These are phyloP conservation scores for Candida suzukii DNA, from an alignment of 805 yeast genomes.

Conservation along the genomic window DNA sequence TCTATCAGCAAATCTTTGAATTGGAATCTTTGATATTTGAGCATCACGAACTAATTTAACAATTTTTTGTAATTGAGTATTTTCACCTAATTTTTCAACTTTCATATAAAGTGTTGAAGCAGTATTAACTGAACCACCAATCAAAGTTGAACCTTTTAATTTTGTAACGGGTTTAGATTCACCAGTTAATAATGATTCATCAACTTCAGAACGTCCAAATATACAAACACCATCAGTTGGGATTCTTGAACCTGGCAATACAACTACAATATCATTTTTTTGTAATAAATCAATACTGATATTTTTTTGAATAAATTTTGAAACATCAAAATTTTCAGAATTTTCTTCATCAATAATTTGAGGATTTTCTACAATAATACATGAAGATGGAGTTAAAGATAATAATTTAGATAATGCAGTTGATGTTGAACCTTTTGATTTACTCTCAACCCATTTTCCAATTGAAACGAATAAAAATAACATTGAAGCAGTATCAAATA, in stretches of 20 bases:
- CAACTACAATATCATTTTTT: conserved; percentile 63
- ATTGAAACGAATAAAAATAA: conserved; percentile 73
- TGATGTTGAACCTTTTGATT: conserved; percentile 91
- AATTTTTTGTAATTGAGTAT: conserved; percentile 82
- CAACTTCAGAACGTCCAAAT: conserved; percentile 74
- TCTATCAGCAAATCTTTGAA: conserved; percentile 81
- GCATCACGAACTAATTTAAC: conserved; percentile 84
- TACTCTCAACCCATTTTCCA: conserved; percentile 88
- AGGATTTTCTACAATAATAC: conserved; percentile 51
- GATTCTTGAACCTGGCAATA: conserved; percentile 79
- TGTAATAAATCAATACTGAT: conserved; percentile 78
- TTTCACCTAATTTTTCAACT: conserved; percentile 69
- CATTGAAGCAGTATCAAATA: conserved; percentile 87
- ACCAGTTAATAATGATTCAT: conserved; percentile 89
- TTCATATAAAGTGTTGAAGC: conserved; percentile 60
- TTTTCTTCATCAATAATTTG: conserved; percentile 1
- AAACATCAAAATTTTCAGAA: conserved; percentile 5
- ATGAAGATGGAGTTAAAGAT: conserved; percentile 72
- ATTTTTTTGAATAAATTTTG: conserved; percentile 29
- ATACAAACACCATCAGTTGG: conserved; percentile 88
- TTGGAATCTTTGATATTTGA: conserved; percentile 82
- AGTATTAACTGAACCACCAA: conserved; percentile 91
- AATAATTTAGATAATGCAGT: conserved; percentile 77
- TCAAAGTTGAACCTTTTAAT: conserved; percentile 49
- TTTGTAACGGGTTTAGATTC: conserved; percentile 77